Conservation (phyloP, 2,329 filamentous ascomycete species). For the Epichloe uncinata region DNA sequence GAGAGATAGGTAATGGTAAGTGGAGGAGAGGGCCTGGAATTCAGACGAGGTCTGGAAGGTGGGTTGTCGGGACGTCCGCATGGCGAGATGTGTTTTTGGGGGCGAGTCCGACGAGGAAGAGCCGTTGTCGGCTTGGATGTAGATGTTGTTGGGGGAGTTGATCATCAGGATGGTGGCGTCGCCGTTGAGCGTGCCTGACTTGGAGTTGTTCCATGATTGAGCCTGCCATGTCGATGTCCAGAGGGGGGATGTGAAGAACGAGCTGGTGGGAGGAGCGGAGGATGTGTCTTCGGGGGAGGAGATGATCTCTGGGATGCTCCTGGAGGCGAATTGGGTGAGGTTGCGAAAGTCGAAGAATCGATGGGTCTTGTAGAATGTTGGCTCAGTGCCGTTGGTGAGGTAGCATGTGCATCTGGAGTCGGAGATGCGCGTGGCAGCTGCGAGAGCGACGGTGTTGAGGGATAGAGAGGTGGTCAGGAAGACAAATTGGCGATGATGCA, state of each 20-base stretch:
- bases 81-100: slow-evolving; percentile 30
- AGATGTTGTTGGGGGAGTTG: slow-evolving; percentile 31
- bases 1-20: slow-evolving; percentile 22
- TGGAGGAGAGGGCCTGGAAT: slow-evolving; percentile 24
- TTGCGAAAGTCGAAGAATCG: slow-evolving; percentile 37
- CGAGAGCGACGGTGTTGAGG: background rate
- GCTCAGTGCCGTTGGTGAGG: slow-evolving; percentile 30
- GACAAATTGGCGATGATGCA: background rate
- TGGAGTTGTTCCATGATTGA: slow-evolving; percentile 26
- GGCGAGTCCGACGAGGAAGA: slow-evolving; percentile 3
- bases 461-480: background rate
- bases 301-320: slow-evolving; percentile 19
- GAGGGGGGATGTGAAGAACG: slow-evolving; percentile 23
- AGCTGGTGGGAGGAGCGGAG: slow-evolving; percentile 17
- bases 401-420: slow-evolving; percentile 32
- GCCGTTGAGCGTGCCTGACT: background rate
- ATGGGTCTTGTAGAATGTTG: slow-evolving; percentile 31
- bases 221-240: slow-evolving; percentile 27
- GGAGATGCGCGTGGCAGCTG: slow-evolving; percentile 6
- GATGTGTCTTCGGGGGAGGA: slow-evolving; percentile 15
- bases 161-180: slow-evolving; percentile 21
- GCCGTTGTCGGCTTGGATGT: slow-evolving; percentile 24
- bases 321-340: slow-evolving; percentile 23
- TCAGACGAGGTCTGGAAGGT: slow-evolving; percentile 35
- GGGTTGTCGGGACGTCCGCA: slow-evolving; percentile 31